phyloP scores from a whole-genome alignment of 768 basidiomycete genomes.

The Russula vinacea region DNA sequence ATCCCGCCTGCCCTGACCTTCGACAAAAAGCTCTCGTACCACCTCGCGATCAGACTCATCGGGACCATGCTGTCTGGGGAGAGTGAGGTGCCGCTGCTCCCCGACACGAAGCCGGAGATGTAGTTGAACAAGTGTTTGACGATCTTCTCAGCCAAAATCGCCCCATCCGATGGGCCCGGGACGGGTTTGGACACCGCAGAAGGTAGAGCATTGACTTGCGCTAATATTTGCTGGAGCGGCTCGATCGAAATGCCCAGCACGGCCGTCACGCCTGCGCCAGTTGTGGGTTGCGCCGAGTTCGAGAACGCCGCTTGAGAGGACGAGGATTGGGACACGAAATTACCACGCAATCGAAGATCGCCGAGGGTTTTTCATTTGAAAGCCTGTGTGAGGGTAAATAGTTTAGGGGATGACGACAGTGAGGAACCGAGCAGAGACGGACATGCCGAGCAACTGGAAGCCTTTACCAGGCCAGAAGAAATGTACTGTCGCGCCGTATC shows the following conservation, averaged over 20 bases:
- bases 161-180: constrained; percentile 43
- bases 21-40: constrained; percentile 65
- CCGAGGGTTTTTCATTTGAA: constrained; percentile 86
- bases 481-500: constrained; percentile 81
- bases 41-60: constrained; percentile 59
- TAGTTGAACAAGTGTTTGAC: constrained; percentile 77
- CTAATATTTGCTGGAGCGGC: constrained; percentile 58
- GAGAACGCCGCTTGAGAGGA: constrained; percentile 37
- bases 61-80: constrained; percentile 55
- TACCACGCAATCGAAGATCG: constrained; percentile 76
- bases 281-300: constrained; percentile 33
- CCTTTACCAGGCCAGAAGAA: constrained; percentile 86
- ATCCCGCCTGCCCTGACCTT: constrained; percentile 60
- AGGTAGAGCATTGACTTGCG: constrained; percentile 53
- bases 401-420: not conserved
- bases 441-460: constrained; percentile 85
- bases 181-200: constrained; percentile 33
- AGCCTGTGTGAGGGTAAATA: constrained; percentile 49
- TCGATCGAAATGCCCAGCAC: constrained; percentile 80
- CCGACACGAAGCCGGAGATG: constrained; percentile 56
- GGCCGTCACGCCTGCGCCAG: constrained; percentile 49
- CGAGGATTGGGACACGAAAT: constrained; percentile 44
- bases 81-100: constrained; percentile 38
- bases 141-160: constrained; percentile 60
- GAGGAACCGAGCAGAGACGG: constrained; percentile 34